phyloP scores from a whole-genome alignment of 2,329 filamentous ascomycete species.

The Nigrospora oryzae region DNA sequence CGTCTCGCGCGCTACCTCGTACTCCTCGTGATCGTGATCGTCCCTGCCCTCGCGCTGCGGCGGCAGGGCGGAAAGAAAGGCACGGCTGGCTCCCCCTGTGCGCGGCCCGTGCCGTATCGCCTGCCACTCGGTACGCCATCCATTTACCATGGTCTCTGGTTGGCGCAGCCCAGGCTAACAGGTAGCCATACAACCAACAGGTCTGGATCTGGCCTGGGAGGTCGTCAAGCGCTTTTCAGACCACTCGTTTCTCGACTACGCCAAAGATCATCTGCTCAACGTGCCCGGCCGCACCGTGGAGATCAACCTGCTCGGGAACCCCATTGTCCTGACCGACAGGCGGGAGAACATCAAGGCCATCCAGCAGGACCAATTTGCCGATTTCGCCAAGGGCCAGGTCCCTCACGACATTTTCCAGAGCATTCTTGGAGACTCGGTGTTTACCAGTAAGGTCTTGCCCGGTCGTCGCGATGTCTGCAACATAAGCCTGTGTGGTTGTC shows the following conservation, averaged over 20 bases:
- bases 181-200: neutral
- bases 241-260: conserved; percentile 1
- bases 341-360: conserved; percentile 1
- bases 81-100: too few relatives aligned
- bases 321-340: neutral
- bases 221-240: neutral
- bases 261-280: neutral
- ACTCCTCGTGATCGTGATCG: too few relatives aligned
- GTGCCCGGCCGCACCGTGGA: neutral
- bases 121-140: too few relatives aligned
- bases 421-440: conserved; percentile 1
- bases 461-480: neutral
- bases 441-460: neutral
- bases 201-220: neutral
- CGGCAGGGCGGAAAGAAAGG: too few relatives aligned
- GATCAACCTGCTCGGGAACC: conserved; percentile 1
- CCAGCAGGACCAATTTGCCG: neutral
- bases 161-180: too few relatives aligned
- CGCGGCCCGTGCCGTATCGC: too few relatives aligned
- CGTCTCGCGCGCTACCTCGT: too few relatives aligned
- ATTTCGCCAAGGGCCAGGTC: conserved; percentile 1
- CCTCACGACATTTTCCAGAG: conserved; percentile 1
- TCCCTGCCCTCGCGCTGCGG: too few relatives aligned
- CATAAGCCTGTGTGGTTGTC: too few relatives aligned
- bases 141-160: too few relatives aligned